phyloP scores from a whole-genome alignment of 345 rosid species.

The Ailanthus altissimus region DNA sequence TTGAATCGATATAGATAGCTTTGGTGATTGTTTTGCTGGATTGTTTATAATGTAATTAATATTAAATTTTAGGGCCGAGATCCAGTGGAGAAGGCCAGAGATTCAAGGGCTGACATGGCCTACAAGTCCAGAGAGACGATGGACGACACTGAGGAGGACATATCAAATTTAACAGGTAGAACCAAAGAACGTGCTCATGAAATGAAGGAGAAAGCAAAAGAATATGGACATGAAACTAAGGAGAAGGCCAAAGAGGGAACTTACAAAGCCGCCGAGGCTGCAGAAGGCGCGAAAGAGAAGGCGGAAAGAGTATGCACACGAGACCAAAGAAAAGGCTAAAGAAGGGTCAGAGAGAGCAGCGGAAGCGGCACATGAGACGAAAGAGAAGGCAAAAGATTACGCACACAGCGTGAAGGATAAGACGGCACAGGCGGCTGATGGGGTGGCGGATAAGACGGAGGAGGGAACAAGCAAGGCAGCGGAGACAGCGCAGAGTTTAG shows the following conservation, averaged over 20 bases:
- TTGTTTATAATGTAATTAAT: neutral
- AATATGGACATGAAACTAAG: conserved; percentile 6
- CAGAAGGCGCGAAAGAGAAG: conserved; percentile 24
- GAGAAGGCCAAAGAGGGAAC: conserved; percentile 30
- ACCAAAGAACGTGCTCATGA: conserved; percentile 6
- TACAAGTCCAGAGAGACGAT: conserved; percentile 6
- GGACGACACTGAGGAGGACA: neutral
- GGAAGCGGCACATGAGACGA: conserved; percentile 11
- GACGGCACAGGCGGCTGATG: conserved; percentile 14
- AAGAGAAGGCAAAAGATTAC: conserved; percentile 27
- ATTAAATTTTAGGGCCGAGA: conserved; percentile 10
- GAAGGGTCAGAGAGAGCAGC: conserved; percentile 20
- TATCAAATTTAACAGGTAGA: neutral
- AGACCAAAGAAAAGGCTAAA: conserved; percentile 27
- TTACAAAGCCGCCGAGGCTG: neutral
- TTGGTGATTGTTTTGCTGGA: neutral
- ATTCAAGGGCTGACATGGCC: conserved; percentile 22
- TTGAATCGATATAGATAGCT: neutral
- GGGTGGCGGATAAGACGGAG: conserved; percentile 21
- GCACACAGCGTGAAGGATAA: conserved; percentile 22
- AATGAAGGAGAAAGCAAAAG: conserved; percentile 28
- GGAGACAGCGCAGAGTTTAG: conserved; percentile 27
- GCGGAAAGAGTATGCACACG: conserved; percentile 16
- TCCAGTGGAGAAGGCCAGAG: conserved; percentile 8
- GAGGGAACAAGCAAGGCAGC: conserved; percentile 32